phyloP scores from a whole-genome alignment of 2,329 filamentous ascomycete species.

The Mariannaea sp. region DNA sequence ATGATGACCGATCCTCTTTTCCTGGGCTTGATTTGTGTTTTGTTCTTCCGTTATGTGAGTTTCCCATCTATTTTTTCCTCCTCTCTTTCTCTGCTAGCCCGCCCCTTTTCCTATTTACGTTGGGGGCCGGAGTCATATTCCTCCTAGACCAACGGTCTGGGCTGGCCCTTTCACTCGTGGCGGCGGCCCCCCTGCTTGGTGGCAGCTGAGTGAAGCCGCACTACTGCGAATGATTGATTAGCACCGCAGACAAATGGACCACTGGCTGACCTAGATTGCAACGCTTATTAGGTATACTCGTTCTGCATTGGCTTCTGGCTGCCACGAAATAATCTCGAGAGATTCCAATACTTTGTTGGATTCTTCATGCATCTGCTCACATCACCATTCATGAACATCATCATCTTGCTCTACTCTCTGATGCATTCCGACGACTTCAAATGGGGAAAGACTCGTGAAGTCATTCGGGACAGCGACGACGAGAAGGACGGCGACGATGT shows the following conservation, averaged over 20 bases:
- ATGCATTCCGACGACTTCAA: conserved; percentile 51
- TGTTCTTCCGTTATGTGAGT: conserved; percentile 49
- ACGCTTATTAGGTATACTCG: conserved; percentile 42
- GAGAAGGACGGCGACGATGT: conserved; percentile 34
- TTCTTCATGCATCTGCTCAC: conserved; percentile 45
- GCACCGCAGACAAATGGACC: not conserved
- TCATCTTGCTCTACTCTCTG: conserved; percentile 49
- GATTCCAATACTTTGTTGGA: conserved; percentile 46
- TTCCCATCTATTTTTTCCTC: not conserved
- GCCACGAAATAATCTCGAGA: conserved; percentile 45
- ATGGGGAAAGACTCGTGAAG: conserved; percentile 52
- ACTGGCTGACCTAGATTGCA: conserved; percentile 21
- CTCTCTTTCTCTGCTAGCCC: not conserved
- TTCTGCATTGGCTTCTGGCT: conserved; percentile 51
- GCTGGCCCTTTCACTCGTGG: conserved; percentile 12
- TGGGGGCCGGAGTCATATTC: too few species aligned
- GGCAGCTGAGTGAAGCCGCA: too few species aligned
- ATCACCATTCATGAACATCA: conserved; percentile 50
- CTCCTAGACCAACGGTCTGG: too few species aligned
- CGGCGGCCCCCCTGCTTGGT: too few species aligned
- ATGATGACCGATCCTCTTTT: conserved; percentile 45
- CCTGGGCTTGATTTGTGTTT: conserved; percentile 44
- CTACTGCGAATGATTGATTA: not conserved
- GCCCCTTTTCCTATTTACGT: too few species aligned
- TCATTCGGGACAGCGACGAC: conserved; percentile 37